Conservation (phyloP, 495 filamentous ascomycete species). For the Daldinia decipiens region DNA sequence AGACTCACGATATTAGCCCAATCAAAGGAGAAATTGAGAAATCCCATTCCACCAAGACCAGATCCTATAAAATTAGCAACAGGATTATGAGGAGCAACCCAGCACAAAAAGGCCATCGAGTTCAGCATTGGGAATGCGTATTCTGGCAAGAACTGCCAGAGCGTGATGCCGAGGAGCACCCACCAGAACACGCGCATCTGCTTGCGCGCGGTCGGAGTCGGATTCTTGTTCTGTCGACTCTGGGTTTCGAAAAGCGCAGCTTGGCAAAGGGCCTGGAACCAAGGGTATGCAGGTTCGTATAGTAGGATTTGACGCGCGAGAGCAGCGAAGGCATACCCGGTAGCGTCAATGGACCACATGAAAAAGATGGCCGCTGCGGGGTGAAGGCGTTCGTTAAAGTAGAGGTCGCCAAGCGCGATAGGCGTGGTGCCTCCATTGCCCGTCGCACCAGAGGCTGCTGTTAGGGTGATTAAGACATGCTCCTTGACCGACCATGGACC, state of each 20-base stretch:
- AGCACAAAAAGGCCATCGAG: slow-evolving; percentile 70
- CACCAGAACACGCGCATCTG: slow-evolving; percentile 67
- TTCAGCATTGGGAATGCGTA: slow-evolving; percentile 66
- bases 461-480: slow-evolving; percentile 66
- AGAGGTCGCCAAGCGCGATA: slow-evolving; percentile 64
- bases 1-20: slow-evolving; percentile 62
- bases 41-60: slow-evolving; percentile 67
- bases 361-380: slow-evolving; percentile 65
- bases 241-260: slow-evolving; percentile 66
- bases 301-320: slow-evolving; percentile 63
- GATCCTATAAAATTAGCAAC: slow-evolving; percentile 68
- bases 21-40: slow-evolving; percentile 65
- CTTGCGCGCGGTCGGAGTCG: slow-evolving; percentile 59
- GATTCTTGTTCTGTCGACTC: slow-evolving; percentile 59
- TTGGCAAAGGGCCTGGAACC: slow-evolving; percentile 63
- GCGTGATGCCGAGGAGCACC: slow-evolving; percentile 58
- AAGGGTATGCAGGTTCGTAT: slow-evolving; percentile 66
- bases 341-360: slow-evolving; percentile 67
- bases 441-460: slow-evolving; percentile 64
- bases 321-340: slow-evolving; percentile 65
- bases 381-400: slow-evolving; percentile 61
- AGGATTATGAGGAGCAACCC: slow-evolving; percentile 65
- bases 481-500: slow-evolving; percentile 68
- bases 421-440: slow-evolving; percentile 61
- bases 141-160: slow-evolving; percentile 70